Conservation (phyloP, 441 rosid species). For the Pelargonium cotyledonis region DNA sequence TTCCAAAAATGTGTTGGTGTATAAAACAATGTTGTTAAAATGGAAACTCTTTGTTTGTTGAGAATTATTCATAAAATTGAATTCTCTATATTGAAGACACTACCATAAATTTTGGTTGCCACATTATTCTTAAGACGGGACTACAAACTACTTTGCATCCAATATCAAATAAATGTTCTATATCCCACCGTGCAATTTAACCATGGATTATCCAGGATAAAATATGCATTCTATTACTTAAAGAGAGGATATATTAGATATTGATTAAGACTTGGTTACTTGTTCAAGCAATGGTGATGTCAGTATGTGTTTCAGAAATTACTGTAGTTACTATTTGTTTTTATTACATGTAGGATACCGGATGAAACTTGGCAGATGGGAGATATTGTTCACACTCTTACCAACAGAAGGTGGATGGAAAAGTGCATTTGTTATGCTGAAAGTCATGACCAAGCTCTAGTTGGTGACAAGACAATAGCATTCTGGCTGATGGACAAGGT, state of each 20-base stretch:
- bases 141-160: background rate
- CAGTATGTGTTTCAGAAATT: background rate
- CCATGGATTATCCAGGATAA: background rate
- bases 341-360: slow-evolving; percentile 42
- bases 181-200: background rate
- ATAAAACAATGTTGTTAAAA: background rate
- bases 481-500: slow-evolving; percentile 99
- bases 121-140: background rate
- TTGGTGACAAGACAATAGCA: slow-evolving; percentile 94
- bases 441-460: slow-evolving; percentile 98
- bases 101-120: background rate
- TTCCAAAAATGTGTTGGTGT: background rate
- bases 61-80: background rate
- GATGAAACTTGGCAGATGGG: slow-evolving; percentile 92
- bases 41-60: background rate
- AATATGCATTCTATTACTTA: background rate
- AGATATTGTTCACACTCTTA: slow-evolving; percentile 67
- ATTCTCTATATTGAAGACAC: background rate
- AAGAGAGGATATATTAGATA: background rate
- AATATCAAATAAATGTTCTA: background rate
- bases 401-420: slow-evolving; percentile 90
- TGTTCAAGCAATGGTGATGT: slow-evolving; percentile 11
- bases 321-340: slow-evolving; percentile 8
- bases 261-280: background rate
- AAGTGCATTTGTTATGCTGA: slow-evolving; percentile 88